Conservation (phyloP, 192 early-diverging fungal genomes). For the Gaertneriomyces semiglobifer region DNA sequence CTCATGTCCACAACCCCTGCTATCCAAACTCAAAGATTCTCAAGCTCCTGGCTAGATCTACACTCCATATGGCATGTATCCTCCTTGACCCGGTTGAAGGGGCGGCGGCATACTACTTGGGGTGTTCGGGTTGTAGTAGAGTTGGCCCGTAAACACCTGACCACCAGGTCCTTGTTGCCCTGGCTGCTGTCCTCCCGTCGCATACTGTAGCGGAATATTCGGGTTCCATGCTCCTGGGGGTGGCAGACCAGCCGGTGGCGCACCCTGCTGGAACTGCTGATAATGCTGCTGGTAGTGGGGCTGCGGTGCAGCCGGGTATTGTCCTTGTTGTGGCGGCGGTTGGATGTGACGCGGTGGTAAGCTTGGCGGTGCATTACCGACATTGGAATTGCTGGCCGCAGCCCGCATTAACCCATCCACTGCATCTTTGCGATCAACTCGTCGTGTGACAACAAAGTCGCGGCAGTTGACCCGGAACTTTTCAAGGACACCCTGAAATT, state of each 20-base stretch:
- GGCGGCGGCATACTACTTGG: constrained; percentile 5
- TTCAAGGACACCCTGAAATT: constrained; percentile 62
- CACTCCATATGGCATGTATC: constrained; percentile 4
- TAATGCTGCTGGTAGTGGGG: background rate
- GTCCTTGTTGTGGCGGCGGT: background rate
- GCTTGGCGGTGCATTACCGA: background rate
- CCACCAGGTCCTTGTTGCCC: background rate
- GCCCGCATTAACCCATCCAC: constrained; percentile 12
- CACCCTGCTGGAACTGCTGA: background rate
- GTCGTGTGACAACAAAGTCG: constrained; percentile 69
- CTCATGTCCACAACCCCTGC: no score
- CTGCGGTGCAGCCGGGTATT: background rate
- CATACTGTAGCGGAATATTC: background rate
- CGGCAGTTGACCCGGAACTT: constrained; percentile 59
- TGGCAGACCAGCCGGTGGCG: background rate
- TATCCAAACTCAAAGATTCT: no score
- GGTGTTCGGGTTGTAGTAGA: background rate
- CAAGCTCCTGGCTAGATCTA: background rate
- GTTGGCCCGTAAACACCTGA: background rate
- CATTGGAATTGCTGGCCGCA: background rate
- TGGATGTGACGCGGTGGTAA: constrained; percentile 3
- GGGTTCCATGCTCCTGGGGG: background rate
- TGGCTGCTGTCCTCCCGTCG: background rate
- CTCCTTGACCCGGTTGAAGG: background rate
- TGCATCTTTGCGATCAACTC: constrained; percentile 55